Base-by-base conservation (phyloP, 2,329 filamentous ascomycete species). In the Gliomastix tumulicola region DNA sequence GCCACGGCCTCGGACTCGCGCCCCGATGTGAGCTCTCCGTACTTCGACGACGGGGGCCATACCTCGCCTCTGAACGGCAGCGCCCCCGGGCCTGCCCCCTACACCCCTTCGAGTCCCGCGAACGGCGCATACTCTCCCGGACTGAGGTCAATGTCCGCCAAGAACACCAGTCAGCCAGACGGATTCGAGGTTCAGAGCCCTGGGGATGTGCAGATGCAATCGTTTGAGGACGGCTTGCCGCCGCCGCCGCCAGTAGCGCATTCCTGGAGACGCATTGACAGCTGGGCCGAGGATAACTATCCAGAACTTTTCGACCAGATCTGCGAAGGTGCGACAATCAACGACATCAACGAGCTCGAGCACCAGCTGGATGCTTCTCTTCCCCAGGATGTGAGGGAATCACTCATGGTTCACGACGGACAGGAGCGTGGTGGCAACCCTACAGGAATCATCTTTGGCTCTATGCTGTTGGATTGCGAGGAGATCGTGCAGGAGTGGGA, bases 401-500 rank as follows among this genome's bases (percentile, higher is more conserved):
- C 92, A 3, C 66, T 96, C 50, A 80, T 85, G 66, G 61, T 88
- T 36, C 92, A 98, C 59, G 92, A 98, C 53, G 92, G 92, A n/a
- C 92, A 98, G 62, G 92, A 98, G 64, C 84, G 92, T 45, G 87
- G 88, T 43, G 92, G 92, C 44, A 74, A 74, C 39, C 92, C 92
- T 1, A 96, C 90, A 0, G 92, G 92, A 44, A 84, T 97, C 47
- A 78, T 98, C 42, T 97, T 98, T 51, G 78, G 89, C 41, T 84
- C 79, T 56, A 98, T 98, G 92, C 66, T 98, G 44, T 76, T 98
- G 40, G 92, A 98, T 60, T 97, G 92, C 55, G 92, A 98, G 60
- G 92, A 98, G 56, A 95, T 98, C 49, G 83, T 95, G 17, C 88
- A 96, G 59, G 92, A 98, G 58, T 97, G 90, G 87, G 84, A 86